Percentiles rank a stretch among this genome's conserved stretches.
Evolutionary conservation across 768 basidiomycete species (phyloP).

Genomic region (Podaxis sp.): DNA sequence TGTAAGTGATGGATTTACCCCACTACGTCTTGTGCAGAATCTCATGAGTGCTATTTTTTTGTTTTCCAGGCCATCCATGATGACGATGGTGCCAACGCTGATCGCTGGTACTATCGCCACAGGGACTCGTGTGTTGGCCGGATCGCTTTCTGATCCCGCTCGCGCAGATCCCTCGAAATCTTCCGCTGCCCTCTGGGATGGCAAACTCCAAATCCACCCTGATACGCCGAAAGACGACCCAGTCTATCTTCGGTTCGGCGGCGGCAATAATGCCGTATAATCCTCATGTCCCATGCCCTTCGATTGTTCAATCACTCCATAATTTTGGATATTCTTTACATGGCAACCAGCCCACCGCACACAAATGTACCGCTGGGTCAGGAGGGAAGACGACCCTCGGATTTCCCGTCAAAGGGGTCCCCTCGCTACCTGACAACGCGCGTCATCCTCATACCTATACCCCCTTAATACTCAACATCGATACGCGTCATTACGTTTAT

Average conservation of each 20-base stretch:
- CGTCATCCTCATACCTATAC: too few relatives aligned
- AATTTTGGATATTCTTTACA: not conserved
- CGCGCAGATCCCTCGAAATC: slow-evolving; percentile 75
- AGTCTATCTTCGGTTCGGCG: slow-evolving; percentile 23
- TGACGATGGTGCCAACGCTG: slow-evolving; percentile 54
- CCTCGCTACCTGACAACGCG: too few relatives aligned
- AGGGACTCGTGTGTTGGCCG: slow-evolving; percentile 60
- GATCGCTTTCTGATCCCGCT: slow-evolving; percentile 72
- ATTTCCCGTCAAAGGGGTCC: too few relatives aligned
- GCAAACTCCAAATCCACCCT: slow-evolving; percentile 85
- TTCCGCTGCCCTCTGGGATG: slow-evolving; percentile 81
- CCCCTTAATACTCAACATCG: too few relatives aligned
- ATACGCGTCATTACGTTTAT: too few relatives aligned
- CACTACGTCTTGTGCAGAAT: not conserved
- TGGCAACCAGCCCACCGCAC: not conserved
- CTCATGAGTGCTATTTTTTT: slow-evolving; percentile 11
- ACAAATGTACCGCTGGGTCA: too few relatives aligned
- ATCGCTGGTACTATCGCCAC: slow-evolving; percentile 48
- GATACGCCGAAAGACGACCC: slow-evolving; percentile 74
- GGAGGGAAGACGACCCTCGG: too few relatives aligned
- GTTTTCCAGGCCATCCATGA: slow-evolving; percentile 27
- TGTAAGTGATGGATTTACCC: slow-evolving; percentile 26
- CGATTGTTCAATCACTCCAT: not conserved
- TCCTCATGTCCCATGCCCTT: not conserved
- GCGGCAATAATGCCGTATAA: not conserved